These are phyloP conservation scores for Cutaneotrichosporon spelunceum DNA, from an alignment of 1,284 basidiomycete genomes.

Conservation along the genomic window DNA sequence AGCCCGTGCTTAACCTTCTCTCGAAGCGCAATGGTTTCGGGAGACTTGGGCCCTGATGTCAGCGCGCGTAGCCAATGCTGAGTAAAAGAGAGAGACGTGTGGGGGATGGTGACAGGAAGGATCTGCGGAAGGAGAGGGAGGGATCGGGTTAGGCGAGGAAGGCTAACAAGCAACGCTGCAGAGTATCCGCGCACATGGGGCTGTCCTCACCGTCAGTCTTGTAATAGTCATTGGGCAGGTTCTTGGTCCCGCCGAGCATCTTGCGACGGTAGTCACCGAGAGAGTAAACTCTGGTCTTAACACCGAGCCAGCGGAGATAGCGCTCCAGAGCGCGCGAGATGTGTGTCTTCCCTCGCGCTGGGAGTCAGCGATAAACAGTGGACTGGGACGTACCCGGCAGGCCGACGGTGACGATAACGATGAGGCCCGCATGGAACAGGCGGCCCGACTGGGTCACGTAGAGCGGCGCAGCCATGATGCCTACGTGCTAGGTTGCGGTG, in stretches of 20 bases:
- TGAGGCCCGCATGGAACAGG: conserved; percentile 91
- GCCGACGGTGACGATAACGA: conserved; percentile 85
- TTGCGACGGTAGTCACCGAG: conserved; percentile 92
- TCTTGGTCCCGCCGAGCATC: conserved; percentile 79
- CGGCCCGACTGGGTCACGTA: conserved; percentile 71
- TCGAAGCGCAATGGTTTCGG: conserved; percentile 73
- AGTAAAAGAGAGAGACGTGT: not conserved
- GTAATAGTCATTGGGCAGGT: conserved; percentile 89
- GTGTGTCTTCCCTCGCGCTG: conserved; percentile 90
- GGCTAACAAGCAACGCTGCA: not conserved
- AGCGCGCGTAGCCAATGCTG: not conserved
- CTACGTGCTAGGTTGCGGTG: not conserved
- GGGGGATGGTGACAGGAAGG: too few species aligned
- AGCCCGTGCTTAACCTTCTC: conserved; percentile 72
- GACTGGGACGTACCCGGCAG: conserved; percentile 61
- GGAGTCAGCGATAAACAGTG: not conserved
- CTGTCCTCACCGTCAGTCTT: conserved; percentile 60
- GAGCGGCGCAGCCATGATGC: conserved; percentile 73
- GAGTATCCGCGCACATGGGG: not conserved
- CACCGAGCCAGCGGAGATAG: conserved; percentile 95
- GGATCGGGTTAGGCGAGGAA: too few species aligned
- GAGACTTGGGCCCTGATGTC: conserved; percentile 19
- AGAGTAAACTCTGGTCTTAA: conserved; percentile 90
- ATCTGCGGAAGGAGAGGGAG: too few species aligned
- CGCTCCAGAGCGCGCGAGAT: conserved; percentile 92